Evolutionary conservation across 495 filamentous ascomycete genomes (phyloP).

Genomic region (Tuber magnatum): DNA sequence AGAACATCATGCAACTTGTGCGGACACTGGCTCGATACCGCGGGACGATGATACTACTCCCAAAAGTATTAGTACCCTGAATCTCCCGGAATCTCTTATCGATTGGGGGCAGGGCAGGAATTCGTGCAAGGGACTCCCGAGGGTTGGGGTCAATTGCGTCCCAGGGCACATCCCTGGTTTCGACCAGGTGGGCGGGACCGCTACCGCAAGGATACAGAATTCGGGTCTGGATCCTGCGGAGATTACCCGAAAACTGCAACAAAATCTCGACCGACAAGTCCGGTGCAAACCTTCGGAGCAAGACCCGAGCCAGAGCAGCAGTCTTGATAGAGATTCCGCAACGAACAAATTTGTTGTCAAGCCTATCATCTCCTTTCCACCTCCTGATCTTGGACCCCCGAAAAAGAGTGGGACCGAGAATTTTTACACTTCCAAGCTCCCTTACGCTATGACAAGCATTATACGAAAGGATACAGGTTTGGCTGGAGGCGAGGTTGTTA

Average conservation of each 20-base stretch:
- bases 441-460: not conserved
- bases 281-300: not conserved
- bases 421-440: not conserved
- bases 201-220: not conserved
- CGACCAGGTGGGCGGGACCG: slow-evolving; percentile 15
- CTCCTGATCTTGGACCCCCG: not conserved
- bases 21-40: not conserved
- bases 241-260: not conserved
- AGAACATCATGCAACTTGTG: not conserved
- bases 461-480: not conserved
- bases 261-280: not conserved
- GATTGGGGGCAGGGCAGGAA: not conserved
- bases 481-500: slow-evolving; percentile 17
- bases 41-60: slow-evolving; percentile 11
- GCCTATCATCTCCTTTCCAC: not conserved
- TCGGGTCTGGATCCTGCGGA: not conserved
- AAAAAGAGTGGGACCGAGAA: not conserved
- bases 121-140: not conserved
- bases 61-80: slow-evolving; percentile 20
- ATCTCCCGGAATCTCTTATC: slow-evolving; percentile 22
- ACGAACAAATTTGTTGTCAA: not conserved
- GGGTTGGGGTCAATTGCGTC: not conserved
- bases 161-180: not conserved
- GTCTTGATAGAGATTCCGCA: not conserved
- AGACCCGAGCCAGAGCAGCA: not conserved